Evolutionary conservation across 2,329 filamentous ascomycete species (phyloP).

Genomic region (Didymella pomorum): DNA sequence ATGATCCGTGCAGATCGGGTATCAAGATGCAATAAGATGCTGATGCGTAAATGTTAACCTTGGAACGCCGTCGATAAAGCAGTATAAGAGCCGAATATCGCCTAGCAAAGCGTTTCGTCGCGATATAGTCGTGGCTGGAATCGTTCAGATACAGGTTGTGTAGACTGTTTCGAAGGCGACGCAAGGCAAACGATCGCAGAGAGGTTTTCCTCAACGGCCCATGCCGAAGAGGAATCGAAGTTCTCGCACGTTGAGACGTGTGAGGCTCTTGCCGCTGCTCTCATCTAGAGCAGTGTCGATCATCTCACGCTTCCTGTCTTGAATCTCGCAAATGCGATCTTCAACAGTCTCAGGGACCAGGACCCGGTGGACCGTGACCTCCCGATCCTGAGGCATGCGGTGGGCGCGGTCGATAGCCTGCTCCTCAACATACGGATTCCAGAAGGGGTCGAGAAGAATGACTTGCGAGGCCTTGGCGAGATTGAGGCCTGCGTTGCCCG

Average conservation of each 20-base stretch:
- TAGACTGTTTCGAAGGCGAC: background rate
- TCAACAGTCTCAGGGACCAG: slow-evolving; percentile 82
- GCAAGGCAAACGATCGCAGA: background rate
- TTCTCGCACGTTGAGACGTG: slow-evolving; percentile 71
- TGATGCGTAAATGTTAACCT: background rate
- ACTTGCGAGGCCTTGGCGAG: slow-evolving; percentile 83
- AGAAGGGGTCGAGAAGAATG: slow-evolving; percentile 91
- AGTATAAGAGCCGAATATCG: background rate
- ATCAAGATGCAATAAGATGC: slow-evolving; percentile 12
- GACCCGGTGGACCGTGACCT: slow-evolving; percentile 82
- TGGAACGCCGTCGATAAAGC: slow-evolving; percentile 3
- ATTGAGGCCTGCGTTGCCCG: slow-evolving; percentile 86
- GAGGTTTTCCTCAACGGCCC: background rate
- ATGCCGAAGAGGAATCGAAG: slow-evolving; percentile 74
- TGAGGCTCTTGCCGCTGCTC: slow-evolving; percentile 70
- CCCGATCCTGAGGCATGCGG: slow-evolving; percentile 79
- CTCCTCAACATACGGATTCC: slow-evolving; percentile 93
- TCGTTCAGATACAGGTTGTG: background rate
- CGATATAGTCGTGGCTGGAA: background rate
- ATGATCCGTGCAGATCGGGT: slow-evolving; percentile 21
- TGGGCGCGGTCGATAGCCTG: slow-evolving; percentile 91
- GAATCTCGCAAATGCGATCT: slow-evolving; percentile 81
- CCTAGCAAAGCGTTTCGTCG: background rate
- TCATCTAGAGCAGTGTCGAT: slow-evolving; percentile 85
- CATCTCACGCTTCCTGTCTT: slow-evolving; percentile 78